Conservation (phyloP, 1,284 basidiomycete genomes). For the Butyriboletus appendiculatus region DNA sequence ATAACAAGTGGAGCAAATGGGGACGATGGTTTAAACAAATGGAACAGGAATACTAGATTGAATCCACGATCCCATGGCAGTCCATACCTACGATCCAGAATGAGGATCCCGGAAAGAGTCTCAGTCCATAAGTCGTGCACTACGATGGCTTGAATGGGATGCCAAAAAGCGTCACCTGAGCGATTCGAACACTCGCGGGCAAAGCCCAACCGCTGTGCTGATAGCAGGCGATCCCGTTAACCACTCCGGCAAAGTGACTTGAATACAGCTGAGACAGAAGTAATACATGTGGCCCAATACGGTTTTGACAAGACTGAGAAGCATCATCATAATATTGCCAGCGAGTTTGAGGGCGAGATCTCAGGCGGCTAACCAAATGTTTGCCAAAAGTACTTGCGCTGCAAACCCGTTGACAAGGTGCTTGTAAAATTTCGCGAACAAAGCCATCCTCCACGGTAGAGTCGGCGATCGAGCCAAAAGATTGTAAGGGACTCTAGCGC, state of each 20-base stretch:
- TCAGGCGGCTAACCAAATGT: no score
- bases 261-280: no score
- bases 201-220: conserved; percentile 75
- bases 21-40: no score
- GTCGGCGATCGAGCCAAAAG: not conserved
- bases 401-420: not conserved
- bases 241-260: conserved; percentile 88
- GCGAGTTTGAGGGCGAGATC: not conserved
- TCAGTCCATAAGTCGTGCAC: no score
- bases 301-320: not conserved
- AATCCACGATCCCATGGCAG: not conserved
- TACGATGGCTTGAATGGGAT: not conserved
- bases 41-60: no score
- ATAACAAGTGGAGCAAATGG: no score
- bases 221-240: conserved; percentile 91
- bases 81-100: not conserved
- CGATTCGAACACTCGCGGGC: conserved; percentile 87
- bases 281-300: not conserved
- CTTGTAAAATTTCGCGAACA: not conserved
- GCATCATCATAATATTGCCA: not conserved
- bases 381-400: not conserved
- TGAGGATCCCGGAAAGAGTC: not conserved
- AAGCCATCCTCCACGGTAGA: no score
- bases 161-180: conserved; percentile 77
- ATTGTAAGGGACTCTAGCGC: not conserved